These are phyloP conservation scores for Acacia crassicarpa DNA, from an alignment of 306 rosid genomes.

Conservation along the genomic window DNA sequence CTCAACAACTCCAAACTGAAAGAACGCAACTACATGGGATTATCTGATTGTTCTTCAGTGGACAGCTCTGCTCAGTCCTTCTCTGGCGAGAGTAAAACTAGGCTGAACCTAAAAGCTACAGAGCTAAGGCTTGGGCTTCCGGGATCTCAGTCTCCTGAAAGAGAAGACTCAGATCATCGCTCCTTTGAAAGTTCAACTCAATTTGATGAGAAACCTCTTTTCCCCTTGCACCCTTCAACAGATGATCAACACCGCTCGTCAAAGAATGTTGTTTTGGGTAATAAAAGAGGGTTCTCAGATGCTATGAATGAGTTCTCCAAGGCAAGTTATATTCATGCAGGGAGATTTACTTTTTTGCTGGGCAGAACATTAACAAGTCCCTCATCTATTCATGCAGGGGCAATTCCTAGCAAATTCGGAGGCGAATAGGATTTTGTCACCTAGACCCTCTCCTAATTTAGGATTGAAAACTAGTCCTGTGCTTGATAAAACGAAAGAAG, in stretches of 20 bases:
- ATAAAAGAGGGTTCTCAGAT: slow-evolving; percentile 86
- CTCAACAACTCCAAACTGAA: slow-evolving; percentile 48
- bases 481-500: slow-evolving; percentile 57
- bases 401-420: slow-evolving; percentile 48
- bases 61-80: slow-evolving; percentile 58
- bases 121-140: slow-evolving; percentile 91
- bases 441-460: slow-evolving; percentile 37
- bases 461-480: slow-evolving; percentile 43
- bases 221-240: slow-evolving; percentile 59
- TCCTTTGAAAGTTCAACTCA: slow-evolving; percentile 52
- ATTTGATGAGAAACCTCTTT: slow-evolving; percentile 67
- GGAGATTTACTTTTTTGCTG: slow-evolving; percentile 13
- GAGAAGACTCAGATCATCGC: slow-evolving; percentile 42
- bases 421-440: slow-evolving; percentile 40
- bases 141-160: slow-evolving; percentile 79
- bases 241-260: slow-evolving; percentile 54
- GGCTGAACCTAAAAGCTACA: slow-evolving; percentile 79
- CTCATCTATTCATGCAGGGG: slow-evolving; percentile 52
- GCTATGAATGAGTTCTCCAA: slow-evolving; percentile 72
- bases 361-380: slow-evolving; percentile 9
- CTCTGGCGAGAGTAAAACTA: slow-evolving; percentile 46
- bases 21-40: slow-evolving; percentile 81
- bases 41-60: slow-evolving; percentile 68
- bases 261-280: slow-evolving; percentile 64
- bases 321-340: slow-evolving; percentile 40